Percentiles rank a stretch among this genome's conserved stretches.
phyloP scores from a whole-genome alignment of 2,329 filamentous ascomycete genomes.

The Trichoderma aggressivum region DNA sequence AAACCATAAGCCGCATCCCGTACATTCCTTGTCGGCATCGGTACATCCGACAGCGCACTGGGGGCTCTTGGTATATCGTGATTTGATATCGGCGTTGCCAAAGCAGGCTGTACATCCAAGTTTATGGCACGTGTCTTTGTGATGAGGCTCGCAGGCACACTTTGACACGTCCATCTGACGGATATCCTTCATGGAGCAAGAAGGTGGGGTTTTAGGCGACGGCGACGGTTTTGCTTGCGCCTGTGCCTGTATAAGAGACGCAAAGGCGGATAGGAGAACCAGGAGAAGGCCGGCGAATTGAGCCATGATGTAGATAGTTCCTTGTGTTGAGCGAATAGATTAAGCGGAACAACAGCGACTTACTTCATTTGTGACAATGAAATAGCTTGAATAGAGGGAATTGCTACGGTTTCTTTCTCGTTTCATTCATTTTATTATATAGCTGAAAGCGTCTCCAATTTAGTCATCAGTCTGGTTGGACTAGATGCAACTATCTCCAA shows the following conservation, averaged over 20 bases:
- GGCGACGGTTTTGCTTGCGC: background rate
- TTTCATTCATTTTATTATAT: background rate
- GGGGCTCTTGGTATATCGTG: background rate
- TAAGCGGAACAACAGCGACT: background rate
- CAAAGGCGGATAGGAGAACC: background rate
- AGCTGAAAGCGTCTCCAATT: background rate
- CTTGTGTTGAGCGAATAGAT: background rate
- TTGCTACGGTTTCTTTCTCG: background rate
- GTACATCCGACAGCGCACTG: background rate
- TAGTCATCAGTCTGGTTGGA: background rate
- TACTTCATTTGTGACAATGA: background rate
- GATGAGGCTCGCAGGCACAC: background rate
- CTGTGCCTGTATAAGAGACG: background rate
- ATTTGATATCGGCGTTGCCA: background rate
- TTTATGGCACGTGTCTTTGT: background rate
- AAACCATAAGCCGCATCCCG: background rate
- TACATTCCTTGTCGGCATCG: background rate
- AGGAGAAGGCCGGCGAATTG: background rate
- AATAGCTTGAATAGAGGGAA: background rate
- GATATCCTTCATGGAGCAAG: background rate
- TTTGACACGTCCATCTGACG: background rate
- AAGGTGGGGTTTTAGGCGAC: background rate
- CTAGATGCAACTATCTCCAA: background rate
- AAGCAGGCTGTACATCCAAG: background rate
- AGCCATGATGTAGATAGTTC: background rate